Base-by-base conservation (phyloP, 148 eudicot genomes). In the Salicornia ramosissima region DNA sequence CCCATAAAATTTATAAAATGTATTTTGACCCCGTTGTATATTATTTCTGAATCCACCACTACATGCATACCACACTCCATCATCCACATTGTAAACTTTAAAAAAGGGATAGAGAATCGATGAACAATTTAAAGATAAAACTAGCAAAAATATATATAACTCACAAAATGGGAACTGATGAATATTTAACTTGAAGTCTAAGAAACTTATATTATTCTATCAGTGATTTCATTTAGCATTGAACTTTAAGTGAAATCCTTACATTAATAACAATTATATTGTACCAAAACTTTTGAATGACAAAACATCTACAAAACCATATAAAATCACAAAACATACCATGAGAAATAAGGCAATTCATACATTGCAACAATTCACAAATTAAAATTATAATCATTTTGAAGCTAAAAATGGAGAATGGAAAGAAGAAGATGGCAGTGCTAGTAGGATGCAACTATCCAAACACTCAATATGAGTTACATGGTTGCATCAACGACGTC, bases 401-500 rank as follows among this genome's bases (percentile, higher is more conserved):
- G n/a, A n/a, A n/a, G n/a, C n/a, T n/a, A 74, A 63, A 63, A 56
- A 76, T 77, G 77, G 70, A 46, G 28, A 70, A 62, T 51, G 69
- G 52, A 57, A 71, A 64, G 64, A 80, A 73, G 59, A 76, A 74
- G 18, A 67, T 69, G 74, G 83, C 78, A 1, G 74, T 80, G 18
- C 45, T 76, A 40, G 83, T 77, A 73, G 83, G 83, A 18, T 80
- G 83, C 72, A 80, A 80, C 59, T 80, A 80, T 28, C 77, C 77
- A 7, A 72, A 73, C 75, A 69, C 83, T 9, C 46, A 54, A 22
- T 68, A 69, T 42, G 71, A 76, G 54, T 33, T 80, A 49, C 83
- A 73, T 24, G 83, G 83, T 13, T 80, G 80, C 77, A 72, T 76
- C 50, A 80, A 80, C 78, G 83, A 80, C 43, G 83, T 80, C 59